These are phyloP conservation scores for Solanum lycopersicoides DNA, from an alignment of 257 asterid species.

Conservation along the genomic window DNA sequence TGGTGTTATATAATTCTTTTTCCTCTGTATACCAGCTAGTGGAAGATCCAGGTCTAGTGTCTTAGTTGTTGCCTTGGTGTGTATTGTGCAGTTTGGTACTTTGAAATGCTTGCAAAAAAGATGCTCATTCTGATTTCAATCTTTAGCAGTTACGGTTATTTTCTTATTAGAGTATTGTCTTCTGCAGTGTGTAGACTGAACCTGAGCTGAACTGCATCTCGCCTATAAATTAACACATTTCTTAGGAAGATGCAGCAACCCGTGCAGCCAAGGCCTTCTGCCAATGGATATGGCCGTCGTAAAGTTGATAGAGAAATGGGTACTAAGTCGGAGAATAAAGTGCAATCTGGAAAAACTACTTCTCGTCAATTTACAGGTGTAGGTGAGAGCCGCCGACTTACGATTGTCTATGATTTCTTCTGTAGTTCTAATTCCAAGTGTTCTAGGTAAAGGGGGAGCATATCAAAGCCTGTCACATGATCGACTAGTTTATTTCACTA, in stretches of 20 bases:
- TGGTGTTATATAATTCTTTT: not conserved
- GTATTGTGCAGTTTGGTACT: not conserved
- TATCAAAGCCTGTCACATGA: conserved; percentile 55
- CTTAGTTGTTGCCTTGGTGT: not conserved
- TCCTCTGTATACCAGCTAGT: not conserved
- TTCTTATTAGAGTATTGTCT: not conserved
- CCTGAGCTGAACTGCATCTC: not conserved
- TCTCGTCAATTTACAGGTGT: conserved; percentile 19
- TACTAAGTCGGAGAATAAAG: conserved; percentile 6
- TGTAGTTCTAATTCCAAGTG: not conserved
- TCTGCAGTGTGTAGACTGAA: not conserved
- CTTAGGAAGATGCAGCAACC: conserved; percentile 61
- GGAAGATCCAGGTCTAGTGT: not conserved
- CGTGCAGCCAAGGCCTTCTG: conserved; percentile 54
- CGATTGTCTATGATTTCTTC: not conserved
- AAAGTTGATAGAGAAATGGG: conserved; percentile 5
- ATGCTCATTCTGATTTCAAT: not conserved
- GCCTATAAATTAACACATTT: conserved; percentile 1
- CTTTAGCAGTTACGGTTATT: not conserved
- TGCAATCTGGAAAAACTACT: conserved; percentile 45
- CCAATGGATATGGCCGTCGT: conserved; percentile 76
- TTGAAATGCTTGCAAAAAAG: not conserved
- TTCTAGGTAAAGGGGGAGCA: conserved; percentile 55
- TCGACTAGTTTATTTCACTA: conserved; percentile 45
- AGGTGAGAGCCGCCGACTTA: conserved; percentile 36